These are phyloP conservation scores for Leishmania gerbilli DNA, from an alignment of 208 protist genomes.

Conservation along the genomic window DNA sequence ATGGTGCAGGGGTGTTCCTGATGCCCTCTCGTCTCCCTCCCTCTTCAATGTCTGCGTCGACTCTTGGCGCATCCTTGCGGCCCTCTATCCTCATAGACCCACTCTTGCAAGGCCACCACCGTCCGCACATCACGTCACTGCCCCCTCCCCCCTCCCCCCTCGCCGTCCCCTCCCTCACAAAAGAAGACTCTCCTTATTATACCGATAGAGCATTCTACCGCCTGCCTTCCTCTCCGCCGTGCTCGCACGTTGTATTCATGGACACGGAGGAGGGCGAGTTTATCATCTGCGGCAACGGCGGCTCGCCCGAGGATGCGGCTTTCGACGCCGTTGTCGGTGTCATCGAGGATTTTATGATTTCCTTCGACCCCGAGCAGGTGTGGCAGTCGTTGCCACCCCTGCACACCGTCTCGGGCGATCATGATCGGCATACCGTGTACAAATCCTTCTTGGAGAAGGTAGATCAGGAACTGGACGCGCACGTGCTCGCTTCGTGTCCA, in stretches of 20 bases:
- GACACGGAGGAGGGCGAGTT: conserved; percentile 84
- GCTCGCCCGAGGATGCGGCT: conserved; percentile 57
- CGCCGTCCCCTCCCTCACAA: neutral
- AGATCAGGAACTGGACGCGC: conserved; percentile 61
- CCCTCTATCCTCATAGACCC: neutral
- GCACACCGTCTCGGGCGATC: conserved; percentile 46
- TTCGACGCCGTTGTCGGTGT: conserved; percentile 78
- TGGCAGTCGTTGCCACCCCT: conserved; percentile 47
- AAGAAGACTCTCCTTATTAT: neutral
- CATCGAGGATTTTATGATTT: conserved; percentile 89
- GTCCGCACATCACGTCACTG: neutral
- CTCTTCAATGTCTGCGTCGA: neutral
- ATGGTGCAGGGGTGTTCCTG: neutral
- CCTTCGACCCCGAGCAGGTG: conserved; percentile 53
- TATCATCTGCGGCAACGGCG: conserved; percentile 55
- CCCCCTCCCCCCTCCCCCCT: neutral
- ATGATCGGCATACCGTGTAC: conserved; percentile 66
- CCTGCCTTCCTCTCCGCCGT: neutral
- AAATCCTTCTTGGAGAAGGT: conserved; percentile 49
- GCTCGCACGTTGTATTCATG: conserved; percentile 30
- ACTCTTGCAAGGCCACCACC: neutral
- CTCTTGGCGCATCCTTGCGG: neutral
- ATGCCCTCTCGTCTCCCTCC: neutral
- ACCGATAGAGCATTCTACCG: neutral
- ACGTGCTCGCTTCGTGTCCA: conserved; percentile 44